Percentiles rank a stretch among this genome's conserved stretches.
phyloP scores from a whole-genome alignment of 2,329 filamentous ascomycete genomes.

The Chaetomiaceae sp. region DNA sequence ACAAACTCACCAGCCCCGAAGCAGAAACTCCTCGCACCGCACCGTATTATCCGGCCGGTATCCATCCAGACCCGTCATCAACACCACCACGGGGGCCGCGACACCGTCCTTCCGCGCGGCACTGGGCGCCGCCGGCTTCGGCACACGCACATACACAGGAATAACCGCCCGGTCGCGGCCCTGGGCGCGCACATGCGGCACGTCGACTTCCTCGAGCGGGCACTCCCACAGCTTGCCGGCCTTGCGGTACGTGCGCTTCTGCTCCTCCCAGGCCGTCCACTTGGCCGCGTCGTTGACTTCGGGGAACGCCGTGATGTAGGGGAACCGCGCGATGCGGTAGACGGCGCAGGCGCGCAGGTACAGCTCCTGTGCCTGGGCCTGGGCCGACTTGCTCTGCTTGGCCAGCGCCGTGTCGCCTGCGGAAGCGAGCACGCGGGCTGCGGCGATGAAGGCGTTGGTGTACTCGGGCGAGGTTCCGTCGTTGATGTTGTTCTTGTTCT shows the following conservation, averaged over 20 bases:
- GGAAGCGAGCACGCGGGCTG: slow-evolving; percentile 50
- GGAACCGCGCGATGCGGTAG: slow-evolving; percentile 69
- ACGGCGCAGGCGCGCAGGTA: slow-evolving; percentile 67
- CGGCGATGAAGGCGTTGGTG: slow-evolving; percentile 56
- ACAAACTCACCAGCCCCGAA: slow-evolving; percentile 49
- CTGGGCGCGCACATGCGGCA: slow-evolving; percentile 50
- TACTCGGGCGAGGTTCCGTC: slow-evolving; percentile 61
- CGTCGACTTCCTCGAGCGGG: slow-evolving; percentile 55
- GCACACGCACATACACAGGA: slow-evolving; percentile 60
- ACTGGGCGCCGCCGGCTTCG: slow-evolving; percentile 24
- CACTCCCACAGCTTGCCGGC: slow-evolving; percentile 47
- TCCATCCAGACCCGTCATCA: slow-evolving; percentile 57
- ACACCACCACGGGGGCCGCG: slow-evolving; percentile 45
- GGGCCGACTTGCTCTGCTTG: slow-evolving; percentile 39
- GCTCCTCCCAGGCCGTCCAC: slow-evolving; percentile 56
- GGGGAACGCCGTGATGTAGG: slow-evolving; percentile 43
- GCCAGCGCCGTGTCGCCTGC: slow-evolving; percentile 46
- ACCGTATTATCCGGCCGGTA: slow-evolving; percentile 58
- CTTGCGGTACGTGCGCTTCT: slow-evolving; percentile 58
- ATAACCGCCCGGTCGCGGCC: slow-evolving; percentile 49
- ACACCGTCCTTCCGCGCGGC: slow-evolving; percentile 17
- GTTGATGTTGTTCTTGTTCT: slow-evolving; percentile 47
- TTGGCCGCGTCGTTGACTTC: slow-evolving; percentile 41
- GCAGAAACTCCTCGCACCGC: slow-evolving; percentile 55
- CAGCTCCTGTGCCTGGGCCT: slow-evolving; percentile 53